phyloP scores from a whole-genome alignment of 2,329 filamentous ascomycete species.

The Fonsecaea nubica region DNA sequence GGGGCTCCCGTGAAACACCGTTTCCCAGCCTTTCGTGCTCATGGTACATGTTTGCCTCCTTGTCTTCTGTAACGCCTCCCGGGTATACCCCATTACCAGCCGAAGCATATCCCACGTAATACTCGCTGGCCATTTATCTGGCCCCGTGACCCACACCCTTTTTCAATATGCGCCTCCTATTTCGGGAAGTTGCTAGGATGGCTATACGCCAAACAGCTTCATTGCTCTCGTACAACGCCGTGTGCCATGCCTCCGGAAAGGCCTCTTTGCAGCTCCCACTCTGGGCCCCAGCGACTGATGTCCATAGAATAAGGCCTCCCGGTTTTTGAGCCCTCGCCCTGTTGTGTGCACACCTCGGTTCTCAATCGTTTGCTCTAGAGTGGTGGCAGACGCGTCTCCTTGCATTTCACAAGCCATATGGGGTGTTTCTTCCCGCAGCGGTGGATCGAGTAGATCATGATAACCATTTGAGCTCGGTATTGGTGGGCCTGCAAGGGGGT shows the following conservation, averaged over 20 bases:
- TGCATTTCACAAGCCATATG: neutral
- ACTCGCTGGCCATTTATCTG: neutral
- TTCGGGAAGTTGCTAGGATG: neutral
- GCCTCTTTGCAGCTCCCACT: neutral
- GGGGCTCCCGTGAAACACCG: neutral
- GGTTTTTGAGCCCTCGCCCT: neutral
- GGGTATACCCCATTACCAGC: constrained; percentile 1
- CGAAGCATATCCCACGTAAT: constrained; percentile 4
- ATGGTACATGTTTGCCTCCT: constrained; percentile 3
- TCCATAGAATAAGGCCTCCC: neutral
- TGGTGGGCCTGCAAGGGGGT: neutral
- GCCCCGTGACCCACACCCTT: neutral
- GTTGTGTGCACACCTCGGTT: constrained; percentile 5
- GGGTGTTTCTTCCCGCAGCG: neutral
- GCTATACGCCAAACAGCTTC: neutral
- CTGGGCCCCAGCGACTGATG: neutral
- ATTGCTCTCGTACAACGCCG: neutral
- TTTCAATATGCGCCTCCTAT: neutral
- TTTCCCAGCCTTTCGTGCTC: neutral
- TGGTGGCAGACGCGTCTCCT: neutral
- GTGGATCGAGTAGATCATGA: neutral
- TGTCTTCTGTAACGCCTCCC: neutral
- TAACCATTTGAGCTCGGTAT: neutral
- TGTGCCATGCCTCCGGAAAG: neutral
- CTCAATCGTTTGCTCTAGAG: neutral